Evolutionary conservation across 257 asterid genomes (phyloP).

Genomic region (Fraxinus pennsylvanica): DNA sequence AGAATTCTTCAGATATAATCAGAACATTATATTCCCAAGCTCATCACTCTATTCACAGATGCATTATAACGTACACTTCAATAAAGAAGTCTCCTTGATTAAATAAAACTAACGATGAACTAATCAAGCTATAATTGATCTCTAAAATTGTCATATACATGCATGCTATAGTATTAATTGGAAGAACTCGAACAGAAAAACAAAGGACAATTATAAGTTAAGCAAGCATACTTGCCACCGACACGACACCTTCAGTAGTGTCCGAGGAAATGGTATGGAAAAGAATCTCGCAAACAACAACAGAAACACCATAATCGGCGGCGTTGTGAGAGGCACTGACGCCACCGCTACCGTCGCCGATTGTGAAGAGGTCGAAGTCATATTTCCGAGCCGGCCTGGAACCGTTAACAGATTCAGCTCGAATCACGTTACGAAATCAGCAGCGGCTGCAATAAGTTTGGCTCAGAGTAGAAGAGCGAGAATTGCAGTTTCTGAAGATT

Average conservation of each 20-base stretch:
- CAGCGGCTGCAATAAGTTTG: conserved; percentile 26
- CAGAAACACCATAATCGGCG: conserved; percentile 84
- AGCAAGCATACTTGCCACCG: conserved; percentile 76
- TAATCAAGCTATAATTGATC: neutral
- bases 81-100: too few relatives aligned
- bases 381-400: conserved; percentile 48
- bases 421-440: conserved; percentile 41
- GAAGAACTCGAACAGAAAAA: neutral
- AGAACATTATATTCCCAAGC: conserved; percentile 21
- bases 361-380: conserved; percentile 86
- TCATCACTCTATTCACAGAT: conserved; percentile 9
- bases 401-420: conserved; percentile 62
- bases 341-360: conserved; percentile 98
- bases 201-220: conserved; percentile 5
- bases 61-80: neutral
- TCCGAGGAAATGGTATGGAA: conserved; percentile 88
- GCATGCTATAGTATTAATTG: too few relatives aligned
- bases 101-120: neutral
- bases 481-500: conserved; percentile 17
- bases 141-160: too few relatives aligned
- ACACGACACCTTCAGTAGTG: conserved; percentile 71
- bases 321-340: conserved; percentile 95
- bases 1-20: conserved; percentile 24
- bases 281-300: conserved; percentile 92
- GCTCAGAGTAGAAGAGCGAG: conserved; percentile 24